Evolutionary conservation across 352 stramenopile species (phyloP).

Genomic region (Pythium insidiosum): DNA sequence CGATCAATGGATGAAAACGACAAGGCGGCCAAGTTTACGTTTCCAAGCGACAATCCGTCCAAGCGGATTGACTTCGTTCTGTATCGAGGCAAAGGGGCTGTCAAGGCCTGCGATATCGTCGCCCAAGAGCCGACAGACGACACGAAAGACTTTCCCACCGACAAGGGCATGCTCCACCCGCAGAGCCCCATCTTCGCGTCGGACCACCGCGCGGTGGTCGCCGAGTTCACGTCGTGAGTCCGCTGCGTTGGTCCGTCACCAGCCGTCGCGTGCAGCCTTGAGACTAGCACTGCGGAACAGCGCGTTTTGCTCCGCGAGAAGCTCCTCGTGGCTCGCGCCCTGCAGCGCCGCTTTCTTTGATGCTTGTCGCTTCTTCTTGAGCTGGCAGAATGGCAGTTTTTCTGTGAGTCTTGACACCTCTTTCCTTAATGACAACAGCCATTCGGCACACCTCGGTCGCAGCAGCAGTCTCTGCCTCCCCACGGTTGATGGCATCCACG

Average conservation of each 20-base stretch:
- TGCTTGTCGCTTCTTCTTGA: constrained; percentile 32
- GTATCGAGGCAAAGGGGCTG: constrained; percentile 49
- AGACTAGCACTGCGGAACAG: constrained; percentile 62
- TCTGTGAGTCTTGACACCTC: constrained; percentile 27
- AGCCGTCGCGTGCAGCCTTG: constrained; percentile 53
- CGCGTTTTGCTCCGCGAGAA: constrained; percentile 62
- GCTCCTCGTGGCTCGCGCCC: constrained; percentile 31
- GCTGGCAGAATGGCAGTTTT: constrained; percentile 8
- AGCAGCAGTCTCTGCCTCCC: not conserved
- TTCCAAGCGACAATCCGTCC: constrained; percentile 72
- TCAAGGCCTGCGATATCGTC: constrained; percentile 68
- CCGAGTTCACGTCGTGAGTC: constrained; percentile 35
- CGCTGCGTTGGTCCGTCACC: constrained; percentile 19
- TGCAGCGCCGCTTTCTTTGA: constrained; percentile 27
- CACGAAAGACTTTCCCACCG: constrained; percentile 36
- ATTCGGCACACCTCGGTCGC: constrained; percentile 1
- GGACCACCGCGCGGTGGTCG: constrained; percentile 78
- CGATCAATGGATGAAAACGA: constrained; percentile 37
- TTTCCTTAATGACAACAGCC: constrained; percentile 18
- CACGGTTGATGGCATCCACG: not conserved
- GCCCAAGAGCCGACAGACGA: constrained; percentile 64
- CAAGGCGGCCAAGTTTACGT: constrained; percentile 62
- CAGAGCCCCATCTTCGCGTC: constrained; percentile 81
- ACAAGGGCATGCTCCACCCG: constrained; percentile 72
- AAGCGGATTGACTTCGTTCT: constrained; percentile 88